Percentiles rank a stretch among this genome's conserved stretches.
Evolutionary conservation across 768 basidiomycete species (phyloP).

Genomic region (Calocybe cyanea): DNA sequence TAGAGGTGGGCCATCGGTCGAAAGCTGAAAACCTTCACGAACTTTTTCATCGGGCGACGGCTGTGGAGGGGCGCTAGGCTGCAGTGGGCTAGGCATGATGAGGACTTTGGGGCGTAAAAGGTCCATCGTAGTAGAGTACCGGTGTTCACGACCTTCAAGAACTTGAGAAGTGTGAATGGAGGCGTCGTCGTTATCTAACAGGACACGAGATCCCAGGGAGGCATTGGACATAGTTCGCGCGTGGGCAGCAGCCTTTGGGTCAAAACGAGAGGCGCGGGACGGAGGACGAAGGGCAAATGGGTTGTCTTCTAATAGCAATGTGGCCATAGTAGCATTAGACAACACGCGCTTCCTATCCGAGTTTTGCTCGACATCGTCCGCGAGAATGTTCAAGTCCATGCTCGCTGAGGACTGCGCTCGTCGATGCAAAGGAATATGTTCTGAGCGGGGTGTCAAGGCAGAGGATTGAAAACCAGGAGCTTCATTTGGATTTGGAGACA

Average conservation of each 20-base stretch:
- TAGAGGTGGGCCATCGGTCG: slow-evolving; percentile 72
- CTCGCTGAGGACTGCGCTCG: slow-evolving; percentile 51
- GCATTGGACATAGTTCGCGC: slow-evolving; percentile 60
- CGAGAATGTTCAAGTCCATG: slow-evolving; percentile 42
- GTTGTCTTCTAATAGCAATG: slow-evolving; percentile 46
- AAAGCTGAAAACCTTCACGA: slow-evolving; percentile 59
- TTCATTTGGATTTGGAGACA: slow-evolving; percentile 31
- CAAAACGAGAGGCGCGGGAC: slow-evolving; percentile 67
- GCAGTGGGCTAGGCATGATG: slow-evolving; percentile 89
- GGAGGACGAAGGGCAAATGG: slow-evolving; percentile 69
- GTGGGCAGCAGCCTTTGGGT: slow-evolving; percentile 67
- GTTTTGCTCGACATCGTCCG: slow-evolving; percentile 30
- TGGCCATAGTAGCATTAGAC: slow-evolving; percentile 44
- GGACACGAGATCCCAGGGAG: slow-evolving; percentile 61
- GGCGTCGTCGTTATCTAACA: slow-evolving; percentile 51
- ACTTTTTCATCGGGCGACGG: slow-evolving; percentile 30
- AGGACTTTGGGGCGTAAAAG: slow-evolving; percentile 88
- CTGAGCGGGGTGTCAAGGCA: slow-evolving; percentile 6
- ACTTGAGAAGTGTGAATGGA: slow-evolving; percentile 39
- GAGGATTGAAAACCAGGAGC: slow-evolving; percentile 6
- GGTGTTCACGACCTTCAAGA: slow-evolving; percentile 42
- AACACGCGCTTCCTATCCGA: slow-evolving; percentile 27
- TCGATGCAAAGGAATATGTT: slow-evolving; percentile 27
- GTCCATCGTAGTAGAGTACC: slow-evolving; percentile 71
- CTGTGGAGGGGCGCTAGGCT: slow-evolving; percentile 37